Percentiles rank a stretch among this genome's conserved stretches.
Conservation (phyloP, 805 yeast genomes). For the Priceomyces fermenticarens region DNA sequence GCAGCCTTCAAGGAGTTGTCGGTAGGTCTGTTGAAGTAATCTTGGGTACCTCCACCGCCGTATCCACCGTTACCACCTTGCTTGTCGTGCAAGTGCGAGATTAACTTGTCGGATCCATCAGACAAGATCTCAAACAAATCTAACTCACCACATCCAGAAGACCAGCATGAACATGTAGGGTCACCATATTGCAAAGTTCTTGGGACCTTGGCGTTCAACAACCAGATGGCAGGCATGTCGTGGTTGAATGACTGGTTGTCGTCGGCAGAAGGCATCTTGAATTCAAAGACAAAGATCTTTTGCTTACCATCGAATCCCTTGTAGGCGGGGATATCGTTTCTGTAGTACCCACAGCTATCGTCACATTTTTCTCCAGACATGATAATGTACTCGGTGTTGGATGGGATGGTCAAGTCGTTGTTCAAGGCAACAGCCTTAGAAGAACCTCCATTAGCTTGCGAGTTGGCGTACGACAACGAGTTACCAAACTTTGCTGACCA, state of each 20-base stretch:
- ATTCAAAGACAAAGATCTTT: constrained; percentile 91
- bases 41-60: constrained; percentile 87
- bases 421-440: constrained; percentile 63
- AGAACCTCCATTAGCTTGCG: constrained; percentile 76
- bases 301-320: constrained; percentile 85
- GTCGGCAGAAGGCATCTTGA: constrained; percentile 79
- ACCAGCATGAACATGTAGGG: constrained; percentile 90
- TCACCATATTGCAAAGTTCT: constrained; percentile 94
- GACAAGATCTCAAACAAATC: constrained; percentile 89
- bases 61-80: constrained; percentile 59
- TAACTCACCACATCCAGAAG: constrained; percentile 95
- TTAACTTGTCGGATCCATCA: constrained; percentile 70
- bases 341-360: constrained; percentile 79
- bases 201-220: constrained; percentile 92
- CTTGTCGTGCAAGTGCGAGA: constrained; percentile 79
- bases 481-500: constrained; percentile 88
- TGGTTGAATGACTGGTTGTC: constrained; percentile 53
- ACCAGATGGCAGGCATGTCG: constrained; percentile 99
- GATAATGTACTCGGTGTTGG: constrained; percentile 78
- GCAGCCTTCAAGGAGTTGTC: constrained; percentile 81
- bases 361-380: constrained; percentile 69
- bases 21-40: constrained; percentile 87
- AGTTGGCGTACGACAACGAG: constrained; percentile 80
- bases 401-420: constrained; percentile 61
- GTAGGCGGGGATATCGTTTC: constrained; percentile 85